phyloP scores from a whole-genome alignment of 2,329 filamentous ascomycete genomes.

The Teratosphaeria gauchensis region DNA sequence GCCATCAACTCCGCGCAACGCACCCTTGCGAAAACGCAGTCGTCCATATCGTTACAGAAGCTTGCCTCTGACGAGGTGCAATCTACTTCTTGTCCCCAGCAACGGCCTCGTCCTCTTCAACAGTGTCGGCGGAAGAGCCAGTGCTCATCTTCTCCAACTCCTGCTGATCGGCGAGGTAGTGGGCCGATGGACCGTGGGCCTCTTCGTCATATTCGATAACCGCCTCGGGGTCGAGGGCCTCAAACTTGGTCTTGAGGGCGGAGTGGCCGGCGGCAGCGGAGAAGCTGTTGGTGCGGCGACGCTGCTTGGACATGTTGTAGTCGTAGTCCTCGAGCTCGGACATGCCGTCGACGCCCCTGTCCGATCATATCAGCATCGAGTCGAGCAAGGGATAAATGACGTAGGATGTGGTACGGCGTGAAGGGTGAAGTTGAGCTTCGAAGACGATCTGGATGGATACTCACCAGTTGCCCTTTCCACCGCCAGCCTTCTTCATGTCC shows the following conservation, averaged over 20 bases:
- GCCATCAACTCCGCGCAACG: not conserved
- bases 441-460: slow-evolving; percentile 20
- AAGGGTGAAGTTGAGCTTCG: not conserved
- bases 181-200: slow-evolving; percentile 57
- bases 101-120: slow-evolving; percentile 42
- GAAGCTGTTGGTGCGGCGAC: slow-evolving; percentile 88
- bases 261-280: slow-evolving; percentile 58
- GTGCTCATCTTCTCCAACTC: slow-evolving; percentile 41
- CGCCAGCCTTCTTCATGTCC: slow-evolving; percentile 94
- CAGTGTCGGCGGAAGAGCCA: slow-evolving; percentile 36
- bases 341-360: slow-evolving; percentile 72
- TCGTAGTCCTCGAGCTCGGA: slow-evolving; percentile 69
- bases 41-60: not conserved
- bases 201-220: slow-evolving; percentile 71
- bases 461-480: slow-evolving; percentile 89
- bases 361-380: not conserved
- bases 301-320: slow-evolving; percentile 75
- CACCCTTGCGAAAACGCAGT: not conserved
- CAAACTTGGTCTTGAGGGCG: slow-evolving; percentile 95
- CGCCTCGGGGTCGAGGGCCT: slow-evolving; percentile 77
- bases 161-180: slow-evolving; percentile 35
- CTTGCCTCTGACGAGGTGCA: not conserved
- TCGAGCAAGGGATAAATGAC: not conserved
- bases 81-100: slow-evolving; percentile 7
- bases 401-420: not conserved